Evolutionary conservation across 75 land plant genomes (phyloP), one percentile per base, ranked within the genome.

Genomic region (Pinus taeda): DNA sequence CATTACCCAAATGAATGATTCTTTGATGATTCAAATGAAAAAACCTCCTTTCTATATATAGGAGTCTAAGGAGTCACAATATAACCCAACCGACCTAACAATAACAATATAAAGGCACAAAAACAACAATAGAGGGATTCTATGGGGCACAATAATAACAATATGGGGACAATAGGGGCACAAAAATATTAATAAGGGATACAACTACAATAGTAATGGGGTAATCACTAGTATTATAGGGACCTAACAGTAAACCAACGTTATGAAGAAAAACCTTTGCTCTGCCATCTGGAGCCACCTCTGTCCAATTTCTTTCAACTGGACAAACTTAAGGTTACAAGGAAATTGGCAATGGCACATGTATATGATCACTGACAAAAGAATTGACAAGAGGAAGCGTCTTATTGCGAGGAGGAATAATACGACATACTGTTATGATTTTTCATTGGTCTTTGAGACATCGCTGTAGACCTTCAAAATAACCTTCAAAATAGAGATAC

Each of bases 341-440:
- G 13, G 84, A 86, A 60, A 86, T 69, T 93, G 99, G 8, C 93
- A 95, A 71, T 97, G 99, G 99, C 97, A 97, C 80, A 78, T 95
- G n/a, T 97, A 92, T 77, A 83, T 89, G 29, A 92, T 91, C 74
- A 69, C 71, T 3, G 99, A 97, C 78, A 89, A 85, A 77, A 78
- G 99, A 97, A 67, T 74, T 26, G 26, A 26, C 26, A 26, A 26
- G 26, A 26, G 79, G 57, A 97, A 90, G 75, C 93, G 99, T 60
- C 82, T 94, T 9, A 45, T 76, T 72, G 98, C 99, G 3, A 85
- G 99, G 77, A 93, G 79, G 78, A 91, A 80, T 79, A 94, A 85
- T 80, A 97, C 99, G 0, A 97, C 95, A 36, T 97, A 91, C 80
- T 92, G 98, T 89, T 97, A 97, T 83, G 99, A 97, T 76, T 97